Base-by-base conservation (phyloP, 768 basidiomycete genomes). In the Amanita phalloides region DNA sequence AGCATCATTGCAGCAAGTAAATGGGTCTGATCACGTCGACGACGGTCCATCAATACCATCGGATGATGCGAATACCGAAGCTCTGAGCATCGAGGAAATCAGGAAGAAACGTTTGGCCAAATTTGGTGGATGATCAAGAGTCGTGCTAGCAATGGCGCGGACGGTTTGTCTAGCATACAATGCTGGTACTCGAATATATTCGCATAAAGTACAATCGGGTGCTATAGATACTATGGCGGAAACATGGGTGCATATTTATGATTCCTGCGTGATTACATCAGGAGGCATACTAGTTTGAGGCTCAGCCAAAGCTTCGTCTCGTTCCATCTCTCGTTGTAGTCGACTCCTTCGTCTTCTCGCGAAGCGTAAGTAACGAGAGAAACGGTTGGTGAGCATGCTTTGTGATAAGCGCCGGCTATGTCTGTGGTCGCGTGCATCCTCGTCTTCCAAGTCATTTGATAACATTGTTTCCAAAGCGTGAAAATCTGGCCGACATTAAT, bases 1-100 rank as follows among this genome's bases (percentile, higher is more conserved):
- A 61, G 92, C 90, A 2, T 92, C 90, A 35, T 69, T 94, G 55
- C 84, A 86, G 61, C 69, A 70, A 38, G 63, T 81, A 1, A 65
- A 67, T 37, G 83, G 73, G 25, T 14, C 48, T 6, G 48, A 41
- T 26, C 26, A 10, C 30, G 8, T 17, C n/a, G 21, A 39, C 9
- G 14, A 32, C 20, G 20, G n/a, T 26, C n/a, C 39, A 21, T 71
- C 71, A 1, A 62, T 67, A 35, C 54, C 66, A 2, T 68, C 70
- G 26, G 74, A 73, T 28, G 67, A 65, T 20, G 69, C 58, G 8
- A 56, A 54, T 38, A 58, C 60, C 38, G 72, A 71, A 52, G 61
- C 69, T 43, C 70, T 75, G 7, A 77, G 69, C 55, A 57, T 85
- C 32, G 87, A 89, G 49, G 84, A 85, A 59, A 75, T 90, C 54